A percentile compares a stretch with the other conserved stretches of the same genome.
phyloP scores from a whole-genome alignment of 2,329 filamentous ascomycete genomes.

The Zymoseptoria passerinii region DNA sequence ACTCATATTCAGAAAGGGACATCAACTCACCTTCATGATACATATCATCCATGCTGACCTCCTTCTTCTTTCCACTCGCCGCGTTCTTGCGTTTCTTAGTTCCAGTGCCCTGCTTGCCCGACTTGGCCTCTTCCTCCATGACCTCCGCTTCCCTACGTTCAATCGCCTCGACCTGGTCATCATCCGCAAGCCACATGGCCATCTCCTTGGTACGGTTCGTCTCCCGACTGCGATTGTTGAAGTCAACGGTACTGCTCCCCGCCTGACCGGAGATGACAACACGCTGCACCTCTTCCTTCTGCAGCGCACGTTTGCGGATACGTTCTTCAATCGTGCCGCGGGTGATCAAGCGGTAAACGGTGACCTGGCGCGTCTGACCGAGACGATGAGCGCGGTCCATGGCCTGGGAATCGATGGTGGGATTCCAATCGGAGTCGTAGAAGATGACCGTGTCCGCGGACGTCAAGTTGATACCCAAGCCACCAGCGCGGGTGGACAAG shows the following conservation, averaged over 20 bases:
- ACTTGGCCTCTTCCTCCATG: slow-evolving; percentile 53
- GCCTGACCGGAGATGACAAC: slow-evolving; percentile 88
- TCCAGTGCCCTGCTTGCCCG: slow-evolving; percentile 41
- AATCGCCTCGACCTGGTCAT: slow-evolving; percentile 89
- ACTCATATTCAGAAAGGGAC: neutral
- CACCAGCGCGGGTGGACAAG: slow-evolving; percentile 89
- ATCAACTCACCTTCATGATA: slow-evolving; percentile 89
- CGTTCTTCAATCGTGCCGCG: slow-evolving; percentile 95
- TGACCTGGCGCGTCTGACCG: slow-evolving; percentile 90
- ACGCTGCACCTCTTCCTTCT: slow-evolving; percentile 97
- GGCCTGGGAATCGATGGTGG: slow-evolving; percentile 95
- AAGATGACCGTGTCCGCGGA: slow-evolving; percentile 98
- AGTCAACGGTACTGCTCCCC: slow-evolving; percentile 68
- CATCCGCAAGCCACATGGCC: slow-evolving; percentile 96
- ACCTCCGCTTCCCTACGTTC: slow-evolving; percentile 87
- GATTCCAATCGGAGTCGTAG: slow-evolving; percentile 99
- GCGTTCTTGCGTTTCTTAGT: slow-evolving; percentile 43
- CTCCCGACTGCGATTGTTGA: slow-evolving; percentile 78
- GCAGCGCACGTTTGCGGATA: slow-evolving; percentile 89
- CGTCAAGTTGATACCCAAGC: slow-evolving; percentile 94
- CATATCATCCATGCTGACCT: slow-evolving; percentile 80
- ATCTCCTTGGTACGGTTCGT: slow-evolving; percentile 98
- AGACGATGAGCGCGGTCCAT: slow-evolving; percentile 99
- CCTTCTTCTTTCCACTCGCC: slow-evolving; percentile 49
- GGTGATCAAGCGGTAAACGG: slow-evolving; percentile 94